A percentile compares a stretch with the other conserved stretches of the same genome.
Conservation (phyloP, 164 flowering plant species). For the Warburgia ugandensis region DNA sequence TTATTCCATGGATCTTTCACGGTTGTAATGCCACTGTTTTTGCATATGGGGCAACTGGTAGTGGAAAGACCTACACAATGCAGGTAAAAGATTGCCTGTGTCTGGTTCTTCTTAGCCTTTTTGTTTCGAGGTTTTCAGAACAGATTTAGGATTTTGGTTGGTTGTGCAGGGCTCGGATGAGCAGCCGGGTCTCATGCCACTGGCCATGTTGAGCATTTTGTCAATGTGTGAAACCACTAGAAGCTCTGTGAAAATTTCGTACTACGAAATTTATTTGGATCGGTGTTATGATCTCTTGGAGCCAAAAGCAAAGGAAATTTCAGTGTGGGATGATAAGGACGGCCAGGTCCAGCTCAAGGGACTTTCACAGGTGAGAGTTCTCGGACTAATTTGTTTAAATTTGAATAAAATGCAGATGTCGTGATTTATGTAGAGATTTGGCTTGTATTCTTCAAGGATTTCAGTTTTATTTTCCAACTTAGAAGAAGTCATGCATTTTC, state of each 20-base stretch:
- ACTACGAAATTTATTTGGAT: conserved; percentile 87
- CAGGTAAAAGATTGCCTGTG: conserved; percentile 42
- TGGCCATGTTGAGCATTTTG: conserved; percentile 61
- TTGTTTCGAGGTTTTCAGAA: neutral
- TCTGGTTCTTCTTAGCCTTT: neutral
- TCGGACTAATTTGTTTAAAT: no score
- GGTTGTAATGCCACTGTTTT: conserved; percentile 81
- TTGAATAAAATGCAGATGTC: no score
- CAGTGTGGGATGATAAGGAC: conserved; percentile 67
- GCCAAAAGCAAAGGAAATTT: conserved; percentile 52
- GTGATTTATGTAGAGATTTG: no score
- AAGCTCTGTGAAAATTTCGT: conserved; percentile 56
- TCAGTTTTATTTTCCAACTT: no score
- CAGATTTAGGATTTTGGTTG: neutral
- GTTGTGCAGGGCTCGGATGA: conserved; percentile 64
- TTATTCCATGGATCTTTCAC: conserved; percentile 63
- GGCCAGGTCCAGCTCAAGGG: conserved; percentile 79
- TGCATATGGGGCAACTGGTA: conserved; percentile 96
- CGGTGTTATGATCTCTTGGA: conserved; percentile 83
- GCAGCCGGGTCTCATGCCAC: conserved; percentile 70
- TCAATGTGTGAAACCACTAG: conserved; percentile 43
- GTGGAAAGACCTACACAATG: conserved; percentile 94
- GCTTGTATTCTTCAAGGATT: no score
- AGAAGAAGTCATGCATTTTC: no score
- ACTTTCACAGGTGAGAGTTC: conserved; percentile 34